A percentile compares a stretch with the other conserved stretches of the same genome.
phyloP scores from a whole-genome alignment of 2,329 filamentous ascomycete species.

The Talaromyces sp. region DNA sequence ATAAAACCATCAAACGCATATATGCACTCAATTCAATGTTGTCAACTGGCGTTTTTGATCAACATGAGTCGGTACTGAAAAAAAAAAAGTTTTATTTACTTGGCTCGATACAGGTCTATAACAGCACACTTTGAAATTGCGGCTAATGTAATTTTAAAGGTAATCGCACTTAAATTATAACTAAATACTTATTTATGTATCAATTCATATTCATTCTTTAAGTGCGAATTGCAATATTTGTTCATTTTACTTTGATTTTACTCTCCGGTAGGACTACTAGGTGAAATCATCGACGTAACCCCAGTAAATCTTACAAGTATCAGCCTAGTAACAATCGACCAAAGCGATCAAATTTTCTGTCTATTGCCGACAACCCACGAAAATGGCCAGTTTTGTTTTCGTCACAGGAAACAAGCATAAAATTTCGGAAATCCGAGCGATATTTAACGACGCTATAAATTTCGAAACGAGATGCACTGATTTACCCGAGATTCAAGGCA shows the following conservation, averaged over 20 bases:
- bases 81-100: no score
- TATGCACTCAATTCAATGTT: no score
- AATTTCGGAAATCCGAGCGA: neutral
- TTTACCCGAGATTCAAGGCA: neutral
- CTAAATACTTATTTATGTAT: no score
- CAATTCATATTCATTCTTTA: no score
- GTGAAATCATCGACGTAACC: neutral
- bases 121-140: no score
- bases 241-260: neutral
- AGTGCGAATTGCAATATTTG: neutral
- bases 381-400: neutral
- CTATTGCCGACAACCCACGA: neutral
- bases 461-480: neutral
- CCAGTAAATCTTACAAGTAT: neutral
- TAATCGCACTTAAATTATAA: no score
- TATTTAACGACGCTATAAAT: neutral
- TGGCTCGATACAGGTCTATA: no score
- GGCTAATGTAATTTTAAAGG: no score
- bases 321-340: neutral
- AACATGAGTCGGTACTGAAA: no score
- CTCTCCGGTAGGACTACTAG: neutral
- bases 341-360: neutral
- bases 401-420: neutral
- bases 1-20: no score
- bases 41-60: no score